These are phyloP conservation scores for Phytophthora pistaciae DNA, from an alignment of 352 stramenopile genomes.

Conservation along the genomic window DNA sequence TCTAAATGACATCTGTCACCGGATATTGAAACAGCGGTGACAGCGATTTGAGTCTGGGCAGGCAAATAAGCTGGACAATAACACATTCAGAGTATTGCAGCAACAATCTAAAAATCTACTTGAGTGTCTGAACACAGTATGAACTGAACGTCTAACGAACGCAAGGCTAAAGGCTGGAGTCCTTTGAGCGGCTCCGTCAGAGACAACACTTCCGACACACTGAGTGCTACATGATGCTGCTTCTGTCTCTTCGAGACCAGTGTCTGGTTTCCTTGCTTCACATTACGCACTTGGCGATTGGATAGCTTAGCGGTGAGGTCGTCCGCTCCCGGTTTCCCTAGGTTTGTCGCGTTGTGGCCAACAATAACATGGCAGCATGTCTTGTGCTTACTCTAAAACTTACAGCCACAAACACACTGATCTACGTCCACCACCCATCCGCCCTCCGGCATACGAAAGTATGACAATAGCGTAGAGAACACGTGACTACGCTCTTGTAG, in stretches of 20 bases:
- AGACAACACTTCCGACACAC: not conserved
- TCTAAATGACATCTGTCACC: no score
- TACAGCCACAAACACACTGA: slow-evolving; percentile 5
- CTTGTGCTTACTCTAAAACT: slow-evolving; percentile 9
- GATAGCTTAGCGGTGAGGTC: not conserved
- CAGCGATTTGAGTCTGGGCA: no score
- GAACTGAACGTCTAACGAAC: not conserved
- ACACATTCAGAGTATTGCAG: no score
- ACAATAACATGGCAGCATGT: slow-evolving; percentile 14
- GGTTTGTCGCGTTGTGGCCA: not conserved
- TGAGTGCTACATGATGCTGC: not conserved
- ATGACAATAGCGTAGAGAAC: slow-evolving; percentile 5
- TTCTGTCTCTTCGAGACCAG: not conserved
- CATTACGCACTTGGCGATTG: slow-evolving; percentile 9
- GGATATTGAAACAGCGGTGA: no score
- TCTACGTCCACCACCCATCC: not conserved
- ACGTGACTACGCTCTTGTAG: slow-evolving; percentile 7
- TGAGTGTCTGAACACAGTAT: not conserved
- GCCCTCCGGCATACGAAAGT: no score
- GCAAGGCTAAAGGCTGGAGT: not conserved
- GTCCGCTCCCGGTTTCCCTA: not conserved
- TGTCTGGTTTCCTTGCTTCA: not conserved
- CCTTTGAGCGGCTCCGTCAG: not conserved
- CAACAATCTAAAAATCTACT: not conserved
- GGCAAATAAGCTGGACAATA: not conserved